A percentile compares a stretch with the other conserved stretches of the same genome.
Conservation (phyloP, 140 eudicot species). For the Oenanthe javanica region DNA sequence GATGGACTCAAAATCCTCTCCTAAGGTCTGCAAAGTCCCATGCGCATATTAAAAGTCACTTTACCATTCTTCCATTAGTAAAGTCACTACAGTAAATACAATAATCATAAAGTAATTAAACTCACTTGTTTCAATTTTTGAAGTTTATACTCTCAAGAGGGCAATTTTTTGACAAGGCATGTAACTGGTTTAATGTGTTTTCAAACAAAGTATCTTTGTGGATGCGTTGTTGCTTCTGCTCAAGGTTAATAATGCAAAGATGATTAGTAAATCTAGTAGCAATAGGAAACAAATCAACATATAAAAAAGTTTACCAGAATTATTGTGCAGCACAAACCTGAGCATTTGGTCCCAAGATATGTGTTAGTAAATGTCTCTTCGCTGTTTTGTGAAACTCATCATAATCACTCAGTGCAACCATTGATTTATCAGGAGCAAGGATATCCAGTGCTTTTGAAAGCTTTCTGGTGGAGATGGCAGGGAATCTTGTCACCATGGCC, state of each 20-base stretch:
- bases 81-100: background rate
- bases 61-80: background rate
- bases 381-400: conserved; percentile 58
- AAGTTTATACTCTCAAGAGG: conserved; percentile 55
- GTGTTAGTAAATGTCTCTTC: conserved; percentile 44
- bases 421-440: conserved; percentile 63
- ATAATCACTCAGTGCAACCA: conserved; percentile 87
- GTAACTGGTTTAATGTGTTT: conserved; percentile 32
- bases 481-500: conserved; percentile 78
- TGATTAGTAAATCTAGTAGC: background rate
- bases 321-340: conserved; percentile 39
- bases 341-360: conserved; percentile 70
- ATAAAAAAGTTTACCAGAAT: background rate
- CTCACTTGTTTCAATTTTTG: conserved; percentile 59
- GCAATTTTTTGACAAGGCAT: conserved; percentile 22
- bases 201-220: conserved; percentile 60
- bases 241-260: background rate
- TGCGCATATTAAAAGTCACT: background rate
- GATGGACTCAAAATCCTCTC: conserved; percentile 37
- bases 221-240: conserved; percentile 54
- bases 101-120: background rate
- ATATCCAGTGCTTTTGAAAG: conserved; percentile 55
- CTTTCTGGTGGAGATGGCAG: conserved; percentile 81
- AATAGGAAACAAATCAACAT: background rate
- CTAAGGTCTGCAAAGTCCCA: conserved; percentile 31